phyloP scores from a whole-genome alignment of 2,329 filamentous ascomycete species.

The Penicillium sclerotigenum region DNA sequence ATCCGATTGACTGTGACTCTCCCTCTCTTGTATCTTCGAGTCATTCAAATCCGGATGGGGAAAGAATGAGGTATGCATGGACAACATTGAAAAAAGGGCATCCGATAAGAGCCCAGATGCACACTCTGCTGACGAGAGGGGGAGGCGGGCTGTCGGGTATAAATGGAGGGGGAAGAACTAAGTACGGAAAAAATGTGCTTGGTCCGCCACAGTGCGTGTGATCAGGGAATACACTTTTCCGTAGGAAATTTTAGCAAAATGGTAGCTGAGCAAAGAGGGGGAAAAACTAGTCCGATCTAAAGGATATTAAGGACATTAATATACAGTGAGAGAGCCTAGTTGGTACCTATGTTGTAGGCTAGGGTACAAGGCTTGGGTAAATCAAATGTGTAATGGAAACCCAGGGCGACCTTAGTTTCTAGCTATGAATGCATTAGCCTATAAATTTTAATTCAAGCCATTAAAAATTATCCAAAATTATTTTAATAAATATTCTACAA shows the following conservation, averaged over 20 bases:
- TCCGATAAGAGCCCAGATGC: conserved; percentile 1
- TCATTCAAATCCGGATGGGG: conserved; percentile 20
- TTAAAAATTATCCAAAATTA: background rate
- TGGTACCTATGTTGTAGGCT: background rate
- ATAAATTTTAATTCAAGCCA: background rate
- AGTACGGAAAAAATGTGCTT: conserved; percentile 10
- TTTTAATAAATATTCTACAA: background rate
- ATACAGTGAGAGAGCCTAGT: background rate
- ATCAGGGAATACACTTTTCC: conserved; percentile 7
- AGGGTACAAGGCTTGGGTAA: background rate
- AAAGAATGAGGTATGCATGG: conserved; percentile 36
- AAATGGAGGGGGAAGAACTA: conserved; percentile 5
- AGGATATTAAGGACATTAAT: conserved; percentile 5
- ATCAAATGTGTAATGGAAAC: conserved; percentile 19
- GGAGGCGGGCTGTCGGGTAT: conserved; percentile 3
- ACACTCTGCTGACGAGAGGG: background rate
- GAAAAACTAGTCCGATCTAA: background rate
- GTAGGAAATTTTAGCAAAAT: conserved; percentile 1
- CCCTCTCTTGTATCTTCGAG: conserved; percentile 21
- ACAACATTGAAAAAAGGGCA: conserved; percentile 35
- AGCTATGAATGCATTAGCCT: conserved; percentile 2
- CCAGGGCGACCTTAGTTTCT: conserved; percentile 16
- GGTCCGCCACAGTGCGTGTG: conserved; percentile 9
- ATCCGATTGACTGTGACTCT: conserved; percentile 24
- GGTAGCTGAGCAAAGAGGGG: conserved; percentile 1